These are phyloP conservation scores for Cyanidioschyzon merolae DNA, from an alignment of 23 red algal species.

Conservation along the genomic window DNA sequence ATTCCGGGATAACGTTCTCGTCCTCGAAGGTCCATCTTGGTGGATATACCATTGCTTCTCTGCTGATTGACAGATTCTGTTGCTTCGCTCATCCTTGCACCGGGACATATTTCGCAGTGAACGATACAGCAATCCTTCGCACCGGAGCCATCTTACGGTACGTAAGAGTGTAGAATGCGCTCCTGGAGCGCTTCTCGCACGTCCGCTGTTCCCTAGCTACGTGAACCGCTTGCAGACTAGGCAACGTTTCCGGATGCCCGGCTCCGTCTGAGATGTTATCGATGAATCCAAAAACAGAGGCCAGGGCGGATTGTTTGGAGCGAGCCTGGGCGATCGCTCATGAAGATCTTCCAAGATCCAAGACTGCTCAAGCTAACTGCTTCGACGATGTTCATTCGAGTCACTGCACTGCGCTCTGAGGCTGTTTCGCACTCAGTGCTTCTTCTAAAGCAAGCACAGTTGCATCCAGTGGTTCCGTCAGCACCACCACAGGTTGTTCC, in stretches of 20 bases:
- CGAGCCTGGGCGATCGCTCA: too few species aligned
- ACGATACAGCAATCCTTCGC: not conserved
- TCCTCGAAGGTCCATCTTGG: not conserved
- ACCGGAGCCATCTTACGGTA: not conserved
- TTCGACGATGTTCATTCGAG: too few species aligned
- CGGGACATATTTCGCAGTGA: not conserved
- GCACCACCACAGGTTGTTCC: not conserved
- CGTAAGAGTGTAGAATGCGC: not conserved
- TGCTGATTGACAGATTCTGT: conserved; percentile 16
- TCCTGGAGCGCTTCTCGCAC: too few species aligned
- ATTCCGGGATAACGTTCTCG: not conserved
- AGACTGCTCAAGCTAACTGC: too few species aligned
- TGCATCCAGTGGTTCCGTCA: not conserved
- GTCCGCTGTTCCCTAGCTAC: too few species aligned
- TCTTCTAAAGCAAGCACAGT: not conserved
- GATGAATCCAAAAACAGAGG: too few species aligned
- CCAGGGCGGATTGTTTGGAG: too few species aligned
- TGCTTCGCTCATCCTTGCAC: not conserved
- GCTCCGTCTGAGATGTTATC: too few species aligned
- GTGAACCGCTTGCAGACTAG: too few species aligned
- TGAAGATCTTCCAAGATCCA: too few species aligned
- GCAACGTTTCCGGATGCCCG: too few species aligned
- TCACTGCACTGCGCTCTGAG: too few species aligned
- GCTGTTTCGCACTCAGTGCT: not conserved
- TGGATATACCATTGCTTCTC: not conserved